phyloP scores from a whole-genome alignment of 257 asterid species.

The Leptodermis oblonga region DNA sequence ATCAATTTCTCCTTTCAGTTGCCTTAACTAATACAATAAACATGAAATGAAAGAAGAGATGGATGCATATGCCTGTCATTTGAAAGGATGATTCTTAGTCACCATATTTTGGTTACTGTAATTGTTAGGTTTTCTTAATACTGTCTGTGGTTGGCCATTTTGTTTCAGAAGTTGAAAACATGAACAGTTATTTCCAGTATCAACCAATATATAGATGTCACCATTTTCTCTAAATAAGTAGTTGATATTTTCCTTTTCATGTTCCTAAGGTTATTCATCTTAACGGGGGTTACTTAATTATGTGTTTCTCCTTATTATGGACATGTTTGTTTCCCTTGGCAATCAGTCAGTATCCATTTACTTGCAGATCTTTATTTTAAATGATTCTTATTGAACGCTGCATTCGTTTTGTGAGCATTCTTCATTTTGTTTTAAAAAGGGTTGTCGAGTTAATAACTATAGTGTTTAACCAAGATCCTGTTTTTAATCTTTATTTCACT shows the following conservation, averaged over 20 bases:
- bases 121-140: neutral
- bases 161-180: neutral
- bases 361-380: neutral
- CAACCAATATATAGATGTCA: no score
- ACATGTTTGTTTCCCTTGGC: neutral
- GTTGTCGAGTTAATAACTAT: neutral
- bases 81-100: neutral
- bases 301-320: neutral
- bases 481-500: neutral
- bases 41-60: neutral
- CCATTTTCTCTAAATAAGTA: neutral
- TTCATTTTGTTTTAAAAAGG: neutral
- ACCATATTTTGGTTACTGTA: neutral
- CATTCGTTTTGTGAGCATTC: neutral
- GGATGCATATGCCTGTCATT: neutral
- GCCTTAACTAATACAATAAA: neutral
- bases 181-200: neutral
- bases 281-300: neutral
- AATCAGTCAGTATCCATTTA: neutral
- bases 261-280: neutral
- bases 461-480: neutral
- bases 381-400: neutral
- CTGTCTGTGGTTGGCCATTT: neutral
- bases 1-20: neutral
- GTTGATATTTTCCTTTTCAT: neutral